Conservation (phyloP, 2,329 filamentous ascomycete genomes). For the Diplodia mutila region DNA sequence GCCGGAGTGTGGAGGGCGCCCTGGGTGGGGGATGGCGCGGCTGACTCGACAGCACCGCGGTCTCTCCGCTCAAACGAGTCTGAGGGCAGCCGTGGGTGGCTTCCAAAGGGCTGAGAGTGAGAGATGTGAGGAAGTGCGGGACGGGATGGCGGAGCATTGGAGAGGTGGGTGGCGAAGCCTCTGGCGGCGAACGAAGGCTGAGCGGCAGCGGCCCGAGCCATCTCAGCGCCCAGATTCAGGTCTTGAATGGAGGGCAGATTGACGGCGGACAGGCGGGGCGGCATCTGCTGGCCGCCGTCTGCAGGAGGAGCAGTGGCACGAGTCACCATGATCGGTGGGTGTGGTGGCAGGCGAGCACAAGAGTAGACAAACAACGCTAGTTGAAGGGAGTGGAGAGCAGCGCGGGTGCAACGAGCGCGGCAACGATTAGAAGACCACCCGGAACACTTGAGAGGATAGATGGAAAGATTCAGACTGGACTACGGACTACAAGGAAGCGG, state of each 20-base stretch:
- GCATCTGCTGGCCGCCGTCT: slow-evolving; percentile 20
- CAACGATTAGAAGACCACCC: slow-evolving; percentile 3
- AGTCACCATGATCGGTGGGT: slow-evolving; percentile 19
- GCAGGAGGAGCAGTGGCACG: slow-evolving; percentile 19
- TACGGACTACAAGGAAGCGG: slow-evolving; percentile 15
- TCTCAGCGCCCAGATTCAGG: slow-evolving; percentile 18
- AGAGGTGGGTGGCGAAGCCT: slow-evolving; percentile 4
- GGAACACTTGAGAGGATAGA: not conserved
- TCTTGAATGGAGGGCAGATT: slow-evolving; percentile 20
- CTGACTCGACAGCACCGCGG: not conserved
- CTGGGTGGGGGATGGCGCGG: slow-evolving; percentile 10
- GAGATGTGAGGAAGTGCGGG: slow-evolving; percentile 1
- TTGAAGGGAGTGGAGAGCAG: slow-evolving; percentile 13
- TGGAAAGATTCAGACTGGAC: slow-evolving; percentile 16
- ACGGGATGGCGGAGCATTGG: not conserved
- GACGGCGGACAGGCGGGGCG: slow-evolving; percentile 13
- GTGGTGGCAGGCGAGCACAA: slow-evolving; percentile 23
- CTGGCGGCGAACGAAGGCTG: not conserved
- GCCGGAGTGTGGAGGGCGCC: slow-evolving; percentile 1
- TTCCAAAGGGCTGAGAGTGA: not conserved
- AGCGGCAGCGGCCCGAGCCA: not conserved
- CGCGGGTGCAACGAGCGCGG: slow-evolving; percentile 19
- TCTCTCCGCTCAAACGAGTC: slow-evolving; percentile 20
- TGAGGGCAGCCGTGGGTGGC: slow-evolving; percentile 4
- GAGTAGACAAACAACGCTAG: slow-evolving; percentile 21